phyloP scores from a whole-genome alignment of 2,329 filamentous ascomycete genomes.

The Aspergillus niger region DNA sequence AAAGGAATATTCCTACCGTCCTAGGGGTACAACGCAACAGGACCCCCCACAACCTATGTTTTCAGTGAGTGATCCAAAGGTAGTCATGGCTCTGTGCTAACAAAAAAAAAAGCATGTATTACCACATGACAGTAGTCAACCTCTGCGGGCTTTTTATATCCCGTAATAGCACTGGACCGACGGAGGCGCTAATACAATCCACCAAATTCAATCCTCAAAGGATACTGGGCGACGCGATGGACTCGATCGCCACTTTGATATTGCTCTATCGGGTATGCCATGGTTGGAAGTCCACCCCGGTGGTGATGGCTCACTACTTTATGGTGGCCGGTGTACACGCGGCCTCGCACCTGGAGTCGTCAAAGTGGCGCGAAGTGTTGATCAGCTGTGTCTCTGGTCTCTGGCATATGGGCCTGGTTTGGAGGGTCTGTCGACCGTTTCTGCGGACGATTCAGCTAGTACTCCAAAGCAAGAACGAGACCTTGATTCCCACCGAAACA shows the following conservation, averaged over 20 bases:
- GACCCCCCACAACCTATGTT: slow-evolving; percentile 4
- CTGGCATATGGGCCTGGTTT: slow-evolving; percentile 6
- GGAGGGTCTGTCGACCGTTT: slow-evolving; percentile 1
- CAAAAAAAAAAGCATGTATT: neutral
- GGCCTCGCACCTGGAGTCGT: slow-evolving; percentile 3
- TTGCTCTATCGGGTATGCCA: slow-evolving; percentile 4
- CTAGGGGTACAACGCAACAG: neutral
- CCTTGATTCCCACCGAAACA: slow-evolving; percentile 1
- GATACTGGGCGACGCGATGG: neutral
- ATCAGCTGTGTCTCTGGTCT: slow-evolving; percentile 7
- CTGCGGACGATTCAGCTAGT: slow-evolving; percentile 4
- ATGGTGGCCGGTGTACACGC: neutral
- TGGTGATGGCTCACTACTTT: slow-evolving; percentile 7
- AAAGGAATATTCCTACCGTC: neutral
- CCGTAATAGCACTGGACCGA: neutral
- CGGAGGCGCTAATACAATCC: neutral
- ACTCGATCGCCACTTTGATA: neutral
- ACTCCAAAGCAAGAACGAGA: neutral
- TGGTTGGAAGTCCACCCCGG: slow-evolving; percentile 1
- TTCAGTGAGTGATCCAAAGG: neutral
- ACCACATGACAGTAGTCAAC: slow-evolving; percentile 5
- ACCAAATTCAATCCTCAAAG: neutral
- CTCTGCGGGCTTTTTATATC: neutral
- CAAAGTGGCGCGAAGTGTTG: slow-evolving; percentile 7
- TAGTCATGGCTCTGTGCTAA: neutral